Evolutionary conservation across 2,329 filamentous ascomycete species (phyloP).

Genomic region (Akanthomyces muscarius): DNA sequence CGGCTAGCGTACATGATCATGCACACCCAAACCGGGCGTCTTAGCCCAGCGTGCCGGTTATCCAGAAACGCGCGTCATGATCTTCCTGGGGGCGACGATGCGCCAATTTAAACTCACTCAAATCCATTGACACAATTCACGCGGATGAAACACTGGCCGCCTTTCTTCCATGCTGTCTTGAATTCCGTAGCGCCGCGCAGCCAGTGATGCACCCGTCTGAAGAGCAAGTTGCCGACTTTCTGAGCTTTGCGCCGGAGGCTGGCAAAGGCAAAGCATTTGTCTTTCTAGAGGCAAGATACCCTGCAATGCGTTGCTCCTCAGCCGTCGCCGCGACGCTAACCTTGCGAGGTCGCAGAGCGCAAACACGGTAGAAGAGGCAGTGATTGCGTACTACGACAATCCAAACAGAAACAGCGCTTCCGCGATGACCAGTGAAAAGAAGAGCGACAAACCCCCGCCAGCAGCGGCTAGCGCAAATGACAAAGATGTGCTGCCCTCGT

Average conservation of each 20-base stretch:
- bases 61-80: slow-evolving; percentile 1
- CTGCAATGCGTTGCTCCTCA: no score
- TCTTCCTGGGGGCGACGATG: background rate
- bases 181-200: background rate
- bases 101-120: background rate
- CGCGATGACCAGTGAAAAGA: background rate
- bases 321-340: background rate
- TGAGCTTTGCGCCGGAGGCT: slow-evolving; percentile 2
- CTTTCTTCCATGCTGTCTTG: background rate
- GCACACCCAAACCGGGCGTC: slow-evolving; percentile 4
- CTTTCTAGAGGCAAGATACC: background rate
- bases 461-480: background rate
- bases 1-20: background rate
- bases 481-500: background rate
- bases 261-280: slow-evolving; percentile 9
- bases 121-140: no score
- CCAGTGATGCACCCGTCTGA: background rate
- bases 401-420: background rate
- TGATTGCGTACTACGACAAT: slow-evolving; percentile 6
- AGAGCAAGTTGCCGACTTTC: slow-evolving; percentile 2
- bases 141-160: no score
- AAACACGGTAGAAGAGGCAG: background rate
- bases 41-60: background rate
- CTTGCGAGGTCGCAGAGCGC: background rate
- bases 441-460: background rate